phyloP scores from a whole-genome alignment of 1,139 yeast genomes.

The Suhomyces choctaworum region DNA sequence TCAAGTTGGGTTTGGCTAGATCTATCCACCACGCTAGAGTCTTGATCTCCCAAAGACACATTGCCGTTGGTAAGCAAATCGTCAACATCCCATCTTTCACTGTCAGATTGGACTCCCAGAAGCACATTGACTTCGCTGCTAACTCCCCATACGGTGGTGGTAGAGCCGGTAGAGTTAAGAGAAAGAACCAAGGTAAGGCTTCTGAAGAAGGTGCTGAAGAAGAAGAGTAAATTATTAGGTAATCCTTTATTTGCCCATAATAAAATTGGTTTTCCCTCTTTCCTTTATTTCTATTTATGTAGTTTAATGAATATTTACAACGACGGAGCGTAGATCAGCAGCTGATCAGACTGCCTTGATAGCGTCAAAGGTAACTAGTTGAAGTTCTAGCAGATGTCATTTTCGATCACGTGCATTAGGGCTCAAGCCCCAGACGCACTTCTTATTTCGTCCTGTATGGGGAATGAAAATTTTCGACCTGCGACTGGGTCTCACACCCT shows the following conservation, averaged over 20 bases:
- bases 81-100: constrained; percentile 99
- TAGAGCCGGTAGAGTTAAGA: constrained; percentile 99
- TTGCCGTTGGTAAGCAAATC: constrained; percentile 99
- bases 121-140: constrained; percentile 99
- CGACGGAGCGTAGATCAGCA: no score
- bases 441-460: constrained; percentile 1
- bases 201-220: constrained; percentile 68
- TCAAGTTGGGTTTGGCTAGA: constrained; percentile 99
- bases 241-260: constrained; percentile 14
- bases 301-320: constrained; percentile 9
- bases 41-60: constrained; percentile 97
- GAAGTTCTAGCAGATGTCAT: no score
- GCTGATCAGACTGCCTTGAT: no score
- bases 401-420: constrained; percentile 14
- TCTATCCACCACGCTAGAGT: constrained; percentile 99
- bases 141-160: constrained; percentile 99
- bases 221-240: constrained; percentile 51
- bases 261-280: constrained; percentile 15
- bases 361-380: no score
- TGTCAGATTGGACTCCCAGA: constrained; percentile 99
- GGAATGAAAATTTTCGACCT: constrained; percentile 18
- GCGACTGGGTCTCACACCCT: constrained; percentile 7
- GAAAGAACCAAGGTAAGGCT: constrained; percentile 85
- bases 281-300: constrained; percentile 15
- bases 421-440: constrained; percentile 6